These are phyloP conservation scores for Xylariaceae sp. DNA, from an alignment of 2,329 filamentous ascomycete species.

Conservation along the genomic window DNA sequence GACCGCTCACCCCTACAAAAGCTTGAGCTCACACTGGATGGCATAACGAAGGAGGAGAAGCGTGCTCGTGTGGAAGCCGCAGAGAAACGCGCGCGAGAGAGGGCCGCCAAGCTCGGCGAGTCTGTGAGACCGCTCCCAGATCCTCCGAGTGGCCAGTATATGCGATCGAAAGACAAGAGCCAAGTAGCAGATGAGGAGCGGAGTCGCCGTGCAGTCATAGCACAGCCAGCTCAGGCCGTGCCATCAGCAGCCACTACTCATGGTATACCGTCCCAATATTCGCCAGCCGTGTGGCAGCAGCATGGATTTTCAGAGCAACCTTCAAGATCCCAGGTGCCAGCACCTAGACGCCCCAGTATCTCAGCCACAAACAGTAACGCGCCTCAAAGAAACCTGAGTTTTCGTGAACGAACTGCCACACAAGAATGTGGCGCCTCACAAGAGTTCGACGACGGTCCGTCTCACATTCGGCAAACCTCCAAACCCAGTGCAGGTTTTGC, in stretches of 20 bases:
- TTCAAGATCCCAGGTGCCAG: constrained; percentile 27
- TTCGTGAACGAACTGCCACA: constrained; percentile 51
- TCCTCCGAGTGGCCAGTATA: constrained; percentile 29
- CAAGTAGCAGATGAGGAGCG: constrained; percentile 24
- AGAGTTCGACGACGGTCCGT: constrained; percentile 24
- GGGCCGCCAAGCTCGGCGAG: constrained; percentile 36
- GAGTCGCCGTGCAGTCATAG: constrained; percentile 19
- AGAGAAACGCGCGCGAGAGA: constrained; percentile 66
- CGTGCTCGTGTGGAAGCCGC: constrained; percentile 77
- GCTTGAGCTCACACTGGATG: constrained; percentile 82
- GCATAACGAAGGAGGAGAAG: constrained; percentile 94
- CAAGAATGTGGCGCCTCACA: constrained; percentile 37
- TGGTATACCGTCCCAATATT: constrained; percentile 30
- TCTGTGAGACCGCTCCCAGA: constrained; percentile 15
- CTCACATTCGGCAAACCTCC: constrained; percentile 20
- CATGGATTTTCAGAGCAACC: constrained; percentile 29
- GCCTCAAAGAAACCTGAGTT: constrained; percentile 53
- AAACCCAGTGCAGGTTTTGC: constrained; percentile 34
- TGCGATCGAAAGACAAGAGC: constrained; percentile 31
- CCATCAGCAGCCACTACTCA: constrained; percentile 24
- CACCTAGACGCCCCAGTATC: constrained; percentile 24
- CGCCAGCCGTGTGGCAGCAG: constrained; percentile 29
- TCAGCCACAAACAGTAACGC: constrained; percentile 29
- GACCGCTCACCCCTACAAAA: constrained; percentile 89
- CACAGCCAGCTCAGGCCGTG: constrained; percentile 25